phyloP scores from a whole-genome alignment of 148 eudicot genomes.

The Beta vulgaris region DNA sequence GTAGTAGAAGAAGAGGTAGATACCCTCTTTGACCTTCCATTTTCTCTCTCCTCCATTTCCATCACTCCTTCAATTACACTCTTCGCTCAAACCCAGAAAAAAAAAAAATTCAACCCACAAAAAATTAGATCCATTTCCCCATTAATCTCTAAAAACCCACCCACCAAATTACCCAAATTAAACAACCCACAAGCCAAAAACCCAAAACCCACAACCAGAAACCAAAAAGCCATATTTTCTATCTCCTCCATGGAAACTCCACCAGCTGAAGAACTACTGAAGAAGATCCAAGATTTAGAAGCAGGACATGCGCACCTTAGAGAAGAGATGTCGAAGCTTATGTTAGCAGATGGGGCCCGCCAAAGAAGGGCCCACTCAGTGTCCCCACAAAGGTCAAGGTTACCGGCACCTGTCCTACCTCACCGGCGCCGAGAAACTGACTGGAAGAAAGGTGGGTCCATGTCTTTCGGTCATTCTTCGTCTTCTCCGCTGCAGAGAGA shows the following conservation, averaged over 20 bases:
- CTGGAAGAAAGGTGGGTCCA: constrained; percentile 52
- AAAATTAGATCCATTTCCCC: too few relatives aligned
- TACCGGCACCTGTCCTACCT: constrained; percentile 26
- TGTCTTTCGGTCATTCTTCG: constrained; percentile 50
- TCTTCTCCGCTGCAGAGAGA: constrained; percentile 67
- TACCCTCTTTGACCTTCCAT: background rate
- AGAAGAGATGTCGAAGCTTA: constrained; percentile 71
- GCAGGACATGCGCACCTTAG: constrained; percentile 73
- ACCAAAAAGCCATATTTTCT: too few relatives aligned
- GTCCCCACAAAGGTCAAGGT: constrained; percentile 59
- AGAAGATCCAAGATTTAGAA: constrained; percentile 81
- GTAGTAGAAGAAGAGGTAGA: background rate
- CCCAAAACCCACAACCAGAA: background rate
- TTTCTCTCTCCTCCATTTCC: background rate
- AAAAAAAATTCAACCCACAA: too few relatives aligned
- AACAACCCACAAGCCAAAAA: background rate
- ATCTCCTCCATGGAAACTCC: constrained; percentile 37
- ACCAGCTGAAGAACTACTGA: constrained; percentile 62
- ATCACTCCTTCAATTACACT: background rate
- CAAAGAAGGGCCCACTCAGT: constrained; percentile 61
- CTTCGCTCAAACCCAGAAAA: too few relatives aligned
- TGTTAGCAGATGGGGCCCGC: constrained; percentile 33
- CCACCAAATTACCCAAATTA: too few relatives aligned
- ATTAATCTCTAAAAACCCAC: too few relatives aligned
- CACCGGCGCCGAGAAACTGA: constrained; percentile 27